A percentile compares a stretch with the other conserved stretches of the same genome.
phyloP scores from a whole-genome alignment of 75 land plant species.

The Isoetes taiwanensis region DNA sequence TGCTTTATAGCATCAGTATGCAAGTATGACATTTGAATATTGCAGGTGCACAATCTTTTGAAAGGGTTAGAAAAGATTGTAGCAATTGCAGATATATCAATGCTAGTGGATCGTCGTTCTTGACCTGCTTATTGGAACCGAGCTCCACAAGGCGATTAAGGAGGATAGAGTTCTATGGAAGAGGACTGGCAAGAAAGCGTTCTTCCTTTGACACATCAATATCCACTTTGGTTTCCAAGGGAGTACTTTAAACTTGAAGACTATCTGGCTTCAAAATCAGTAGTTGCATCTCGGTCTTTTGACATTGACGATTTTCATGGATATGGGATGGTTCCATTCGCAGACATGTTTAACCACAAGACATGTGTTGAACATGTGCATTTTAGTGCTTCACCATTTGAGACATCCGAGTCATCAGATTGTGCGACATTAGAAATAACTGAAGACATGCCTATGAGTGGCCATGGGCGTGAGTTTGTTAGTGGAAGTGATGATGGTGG shows the following conservation, averaged over 20 bases:
- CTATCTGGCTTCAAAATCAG: slow-evolving; percentile 73
- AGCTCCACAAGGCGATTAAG: slow-evolving; percentile 57
- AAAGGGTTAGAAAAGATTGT: slow-evolving; percentile 96
- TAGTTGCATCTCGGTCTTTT: slow-evolving; percentile 75
- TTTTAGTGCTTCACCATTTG: slow-evolving; percentile 21
- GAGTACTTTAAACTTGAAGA: slow-evolving; percentile 46
- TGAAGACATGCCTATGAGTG: no score
- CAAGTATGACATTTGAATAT: no score
- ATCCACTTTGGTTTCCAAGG: slow-evolving; percentile 23
- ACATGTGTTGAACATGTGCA: slow-evolving; percentile 89
- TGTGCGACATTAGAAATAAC: neutral
- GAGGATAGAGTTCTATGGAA: slow-evolving; percentile 57
- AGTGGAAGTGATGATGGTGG: no score
- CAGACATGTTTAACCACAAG: slow-evolving; percentile 92
- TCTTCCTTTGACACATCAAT: slow-evolving; percentile 32
- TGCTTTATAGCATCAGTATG: no score
- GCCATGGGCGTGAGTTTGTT: no score
- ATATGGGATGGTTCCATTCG: slow-evolving; percentile 93
- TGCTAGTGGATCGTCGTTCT: no score
- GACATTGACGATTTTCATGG: slow-evolving; percentile 79
- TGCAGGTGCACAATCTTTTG: slow-evolving; percentile 82
- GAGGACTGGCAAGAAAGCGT: slow-evolving; percentile 83
- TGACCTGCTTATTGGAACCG: no score
- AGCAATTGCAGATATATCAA: slow-evolving; percentile 91
- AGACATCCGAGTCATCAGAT: no score